Evolutionary conservation across 2,329 filamentous ascomycete species (phyloP).

Genomic region (Zasmidium angulare): DNA sequence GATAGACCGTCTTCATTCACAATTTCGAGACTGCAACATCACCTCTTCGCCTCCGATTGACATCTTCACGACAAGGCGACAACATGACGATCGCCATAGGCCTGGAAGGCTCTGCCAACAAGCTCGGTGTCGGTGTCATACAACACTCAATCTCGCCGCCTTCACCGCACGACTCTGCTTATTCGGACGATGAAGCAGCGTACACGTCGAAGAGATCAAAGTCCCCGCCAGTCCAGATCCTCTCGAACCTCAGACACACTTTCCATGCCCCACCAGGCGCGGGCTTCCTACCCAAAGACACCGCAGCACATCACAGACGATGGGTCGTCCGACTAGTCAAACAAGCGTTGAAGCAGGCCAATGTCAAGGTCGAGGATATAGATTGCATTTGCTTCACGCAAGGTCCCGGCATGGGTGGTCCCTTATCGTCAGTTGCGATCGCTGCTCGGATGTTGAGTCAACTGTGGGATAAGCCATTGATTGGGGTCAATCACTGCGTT

Average conservation of each 20-base stretch:
- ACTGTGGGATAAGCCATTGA: constrained; percentile 83
- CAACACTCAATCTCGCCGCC: constrained; percentile 58
- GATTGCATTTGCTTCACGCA: constrained; percentile 95
- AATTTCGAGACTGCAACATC: background rate
- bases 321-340: constrained; percentile 83
- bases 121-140: constrained; percentile 92
- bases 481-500: constrained; percentile 97
- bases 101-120: constrained; percentile 94
- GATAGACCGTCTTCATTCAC: background rate
- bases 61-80: background rate
- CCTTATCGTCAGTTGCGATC: constrained; percentile 80
- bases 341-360: constrained; percentile 71
- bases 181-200: constrained; percentile 31
- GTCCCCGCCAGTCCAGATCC: constrained; percentile 61
- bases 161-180: constrained; percentile 37
- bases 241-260: constrained; percentile 92
- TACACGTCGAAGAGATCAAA: constrained; percentile 17
- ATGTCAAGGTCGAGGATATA: constrained; percentile 63
- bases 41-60: background rate
- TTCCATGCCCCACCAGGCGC: constrained; percentile 89
- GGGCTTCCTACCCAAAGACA: constrained; percentile 95
- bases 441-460: constrained; percentile 78
- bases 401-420: constrained; percentile 95
- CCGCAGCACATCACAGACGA: constrained; percentile 83
- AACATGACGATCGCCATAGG: constrained; percentile 62